Evolutionary conservation across 176 grass and related monocot genomes (phyloP).

Genomic region (Eremochloa ophiuroides): DNA sequence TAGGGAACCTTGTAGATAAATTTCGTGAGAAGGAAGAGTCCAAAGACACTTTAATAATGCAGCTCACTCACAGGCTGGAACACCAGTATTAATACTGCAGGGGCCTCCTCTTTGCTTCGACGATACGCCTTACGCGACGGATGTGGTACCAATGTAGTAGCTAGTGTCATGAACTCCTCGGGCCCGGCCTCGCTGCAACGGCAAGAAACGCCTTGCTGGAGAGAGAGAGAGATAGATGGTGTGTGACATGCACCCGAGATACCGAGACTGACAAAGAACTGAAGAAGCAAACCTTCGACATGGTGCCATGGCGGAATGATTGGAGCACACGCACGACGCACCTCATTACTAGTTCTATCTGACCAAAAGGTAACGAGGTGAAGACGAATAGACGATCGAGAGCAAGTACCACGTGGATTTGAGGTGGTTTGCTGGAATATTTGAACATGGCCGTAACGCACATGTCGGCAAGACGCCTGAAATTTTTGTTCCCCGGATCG

Average conservation of each 20-base stretch:
- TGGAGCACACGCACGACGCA: background rate
- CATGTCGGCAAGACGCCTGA: background rate
- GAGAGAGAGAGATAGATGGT: too few relatives aligned
- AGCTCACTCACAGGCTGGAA: constrained; percentile 11
- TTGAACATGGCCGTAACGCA: background rate
- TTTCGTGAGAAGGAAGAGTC: background rate
- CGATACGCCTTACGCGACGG: background rate
- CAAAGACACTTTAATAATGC: background rate
- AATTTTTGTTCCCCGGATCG: background rate
- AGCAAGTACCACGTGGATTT: background rate
- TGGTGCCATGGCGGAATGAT: background rate
- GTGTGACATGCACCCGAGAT: background rate
- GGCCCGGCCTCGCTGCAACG: background rate
- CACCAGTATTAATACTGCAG: too few relatives aligned
- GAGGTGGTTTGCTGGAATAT: background rate
- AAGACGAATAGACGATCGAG: background rate
- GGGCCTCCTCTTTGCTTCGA: constrained; percentile 12
- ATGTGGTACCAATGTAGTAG: background rate
- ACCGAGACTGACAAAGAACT: background rate
- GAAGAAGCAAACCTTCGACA: background rate
- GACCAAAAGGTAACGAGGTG: background rate
- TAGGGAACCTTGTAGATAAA: background rate
- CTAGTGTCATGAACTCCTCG: constrained; percentile 5
- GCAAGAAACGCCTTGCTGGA: too few relatives aligned
- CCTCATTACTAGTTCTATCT: background rate